Conservation (phyloP, 2,329 filamentous ascomycete genomes). For the Fonsecaea multimorphosa region DNA sequence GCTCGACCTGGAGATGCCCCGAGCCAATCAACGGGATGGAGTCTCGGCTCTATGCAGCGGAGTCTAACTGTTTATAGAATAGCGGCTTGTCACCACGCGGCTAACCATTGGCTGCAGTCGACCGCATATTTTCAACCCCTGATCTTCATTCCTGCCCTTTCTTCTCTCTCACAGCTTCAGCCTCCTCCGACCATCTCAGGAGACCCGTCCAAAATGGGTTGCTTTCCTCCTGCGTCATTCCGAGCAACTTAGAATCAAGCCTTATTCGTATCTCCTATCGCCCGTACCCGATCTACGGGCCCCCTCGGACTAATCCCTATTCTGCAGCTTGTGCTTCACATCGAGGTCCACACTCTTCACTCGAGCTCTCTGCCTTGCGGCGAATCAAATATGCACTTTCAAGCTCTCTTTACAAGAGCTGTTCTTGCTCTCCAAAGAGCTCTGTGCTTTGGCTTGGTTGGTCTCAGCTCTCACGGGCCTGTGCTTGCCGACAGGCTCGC, state of each 20-base stretch:
- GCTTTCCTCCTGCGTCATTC: constrained; percentile 15
- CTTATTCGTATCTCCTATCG: constrained; percentile 4
- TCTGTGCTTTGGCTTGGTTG: neutral
- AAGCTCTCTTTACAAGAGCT: constrained; percentile 7
- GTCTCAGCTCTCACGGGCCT: neutral
- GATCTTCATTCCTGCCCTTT: constrained; percentile 12
- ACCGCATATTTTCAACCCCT: constrained; percentile 25
- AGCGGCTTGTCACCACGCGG: constrained; percentile 3
- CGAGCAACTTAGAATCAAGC: constrained; percentile 6
- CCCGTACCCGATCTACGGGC: neutral
- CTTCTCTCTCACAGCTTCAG: constrained; percentile 22
- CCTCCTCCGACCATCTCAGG: constrained; percentile 26
- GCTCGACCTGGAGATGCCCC: constrained; percentile 2
- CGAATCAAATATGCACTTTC: neutral
- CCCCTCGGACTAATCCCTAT: constrained; percentile 12
- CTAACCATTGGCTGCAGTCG: constrained; percentile 27
- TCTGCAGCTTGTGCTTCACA: constrained; percentile 12
- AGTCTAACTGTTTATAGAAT: constrained; percentile 11
- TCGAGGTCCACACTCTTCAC: neutral
- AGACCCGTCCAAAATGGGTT: constrained; percentile 9
- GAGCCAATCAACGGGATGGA: constrained; percentile 10
- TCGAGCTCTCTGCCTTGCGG: constrained; percentile 2
- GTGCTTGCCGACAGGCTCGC: neutral
- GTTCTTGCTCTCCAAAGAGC: neutral
- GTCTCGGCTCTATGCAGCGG: constrained; percentile 3